A percentile compares a stretch with the other conserved stretches of the same genome.
Evolutionary conservation across 108 stramenopile genomes (phyloP).

Genomic region (Nitzschia sp.): DNA sequence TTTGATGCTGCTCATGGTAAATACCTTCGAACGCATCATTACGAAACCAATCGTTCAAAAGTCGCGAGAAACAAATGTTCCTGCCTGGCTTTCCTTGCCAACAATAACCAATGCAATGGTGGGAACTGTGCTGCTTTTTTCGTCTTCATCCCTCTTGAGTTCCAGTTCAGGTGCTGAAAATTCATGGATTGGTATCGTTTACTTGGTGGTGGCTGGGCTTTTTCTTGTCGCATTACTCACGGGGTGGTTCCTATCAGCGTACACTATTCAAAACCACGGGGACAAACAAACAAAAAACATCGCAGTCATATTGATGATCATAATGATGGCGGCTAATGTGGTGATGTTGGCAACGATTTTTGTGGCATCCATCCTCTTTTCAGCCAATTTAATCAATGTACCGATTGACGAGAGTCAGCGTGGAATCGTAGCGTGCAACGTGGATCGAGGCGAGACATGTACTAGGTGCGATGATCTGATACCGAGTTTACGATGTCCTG

Average conservation of each 20-base stretch:
- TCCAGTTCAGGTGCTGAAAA: slow-evolving; percentile 33
- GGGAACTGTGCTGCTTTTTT: slow-evolving; percentile 54
- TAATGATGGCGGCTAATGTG: slow-evolving; percentile 48
- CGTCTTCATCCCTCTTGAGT: slow-evolving; percentile 43
- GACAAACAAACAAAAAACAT: slow-evolving; percentile 68
- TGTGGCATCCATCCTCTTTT: slow-evolving; percentile 58
- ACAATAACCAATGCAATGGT: slow-evolving; percentile 51
- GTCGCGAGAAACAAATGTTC: slow-evolving; percentile 83
- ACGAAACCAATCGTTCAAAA: slow-evolving; percentile 80
- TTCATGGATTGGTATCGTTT: slow-evolving; percentile 61
- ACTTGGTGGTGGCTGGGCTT: slow-evolving; percentile 52
- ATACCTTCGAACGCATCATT: slow-evolving; percentile 71
- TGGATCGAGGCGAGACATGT: slow-evolving; percentile 57
- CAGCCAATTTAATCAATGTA: slow-evolving; percentile 21
- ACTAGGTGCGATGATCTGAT: slow-evolving; percentile 42
- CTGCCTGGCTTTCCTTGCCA: slow-evolving; percentile 75
- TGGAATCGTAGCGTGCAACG: slow-evolving; percentile 57
- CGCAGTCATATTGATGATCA: slow-evolving; percentile 54
- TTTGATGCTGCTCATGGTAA: slow-evolving; percentile 56
- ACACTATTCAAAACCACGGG: slow-evolving; percentile 61
- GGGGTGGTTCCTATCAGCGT: slow-evolving; percentile 59
- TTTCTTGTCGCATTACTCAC: slow-evolving; percentile 60
- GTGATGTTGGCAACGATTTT: slow-evolving; percentile 51
- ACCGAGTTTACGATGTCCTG: slow-evolving; percentile 55
- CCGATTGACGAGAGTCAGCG: slow-evolving; percentile 42